Conservation (phyloP, 2,329 filamentous ascomycete genomes). For the Periconia sp. region DNA sequence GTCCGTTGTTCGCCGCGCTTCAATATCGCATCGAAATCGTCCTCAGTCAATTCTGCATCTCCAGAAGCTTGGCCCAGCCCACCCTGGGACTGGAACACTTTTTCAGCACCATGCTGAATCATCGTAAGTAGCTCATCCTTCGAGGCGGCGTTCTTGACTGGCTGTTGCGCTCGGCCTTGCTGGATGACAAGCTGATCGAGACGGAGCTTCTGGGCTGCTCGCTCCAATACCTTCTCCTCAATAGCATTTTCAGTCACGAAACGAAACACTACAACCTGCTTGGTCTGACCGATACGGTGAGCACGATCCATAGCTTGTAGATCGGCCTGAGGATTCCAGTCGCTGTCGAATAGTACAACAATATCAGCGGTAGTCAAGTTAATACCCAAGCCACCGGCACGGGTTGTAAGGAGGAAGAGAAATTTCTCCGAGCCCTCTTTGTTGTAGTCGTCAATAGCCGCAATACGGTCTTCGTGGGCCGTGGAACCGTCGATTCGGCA, state of each 20-base stretch:
- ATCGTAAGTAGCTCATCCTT: constrained; percentile 96
- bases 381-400: constrained; percentile 94
- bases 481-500: constrained; percentile 97
- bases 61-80: constrained; percentile 65
- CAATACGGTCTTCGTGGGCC: constrained; percentile 95
- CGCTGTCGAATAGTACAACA: constrained; percentile 94
- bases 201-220: constrained; percentile 94
- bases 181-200: constrained; percentile 98
- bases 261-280: constrained; percentile 94
- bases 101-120: constrained; percentile 99
- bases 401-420: constrained; percentile 91
- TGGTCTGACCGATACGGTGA: constrained; percentile 97
- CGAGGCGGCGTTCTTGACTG: constrained; percentile 87
- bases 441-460: constrained; percentile 98
- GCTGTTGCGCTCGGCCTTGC: constrained; percentile 90
- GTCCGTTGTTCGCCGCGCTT: constrained; percentile 87
- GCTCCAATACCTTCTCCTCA: constrained; percentile 96
- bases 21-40: constrained; percentile 89
- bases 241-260: constrained; percentile 98
- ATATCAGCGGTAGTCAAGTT: constrained; percentile 96
- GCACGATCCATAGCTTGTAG: constrained; percentile 98
- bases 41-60: constrained; percentile 73
- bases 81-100: constrained; percentile 81
- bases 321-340: constrained; percentile 99
- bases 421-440: constrained; percentile 95